These are phyloP conservation scores for Nicotiana rustica DNA, from an alignment of 305 asterid species.

Conservation along the genomic window DNA sequence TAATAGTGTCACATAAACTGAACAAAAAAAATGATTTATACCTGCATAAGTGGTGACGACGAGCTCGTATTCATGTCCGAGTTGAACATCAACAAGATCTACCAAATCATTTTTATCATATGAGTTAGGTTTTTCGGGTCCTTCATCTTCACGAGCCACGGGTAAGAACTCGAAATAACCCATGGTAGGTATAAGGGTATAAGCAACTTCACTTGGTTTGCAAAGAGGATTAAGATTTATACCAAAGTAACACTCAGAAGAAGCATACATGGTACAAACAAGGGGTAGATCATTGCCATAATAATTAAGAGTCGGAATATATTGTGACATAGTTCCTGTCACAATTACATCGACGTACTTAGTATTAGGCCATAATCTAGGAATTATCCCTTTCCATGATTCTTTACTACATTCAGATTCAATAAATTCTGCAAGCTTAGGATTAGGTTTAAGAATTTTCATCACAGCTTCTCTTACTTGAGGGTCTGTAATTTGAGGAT, in stretches of 20 bases:
- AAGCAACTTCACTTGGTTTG: conserved; percentile 39
- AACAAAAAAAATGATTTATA: neutral
- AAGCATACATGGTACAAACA: conserved; percentile 33
- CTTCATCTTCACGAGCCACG: neutral
- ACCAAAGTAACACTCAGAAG: conserved; percentile 40
- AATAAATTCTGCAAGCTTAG: conserved; percentile 32
- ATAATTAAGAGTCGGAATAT: conserved; percentile 34
- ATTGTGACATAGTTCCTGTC: conserved; percentile 44
- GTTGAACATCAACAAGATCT: conserved; percentile 39
- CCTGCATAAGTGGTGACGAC: conserved; percentile 46
- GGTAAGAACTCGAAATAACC: conserved; percentile 44
- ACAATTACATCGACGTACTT: conserved; percentile 34
- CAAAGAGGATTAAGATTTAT: conserved; percentile 42
- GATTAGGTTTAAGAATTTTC: conserved; percentile 33
- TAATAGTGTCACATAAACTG: neutral
- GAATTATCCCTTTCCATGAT: conserved; percentile 42
- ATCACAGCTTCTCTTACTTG: neutral
- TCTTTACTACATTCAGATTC: neutral
- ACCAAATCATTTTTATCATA: conserved; percentile 5
- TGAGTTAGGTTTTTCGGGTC: neutral
- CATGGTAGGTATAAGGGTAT: conserved; percentile 42
- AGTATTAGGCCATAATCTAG: conserved; percentile 37
- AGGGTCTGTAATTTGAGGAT: conserved; percentile 31
- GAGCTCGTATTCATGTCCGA: conserved; percentile 40
- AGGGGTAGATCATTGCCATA: conserved; percentile 38